These are phyloP conservation scores for Penicillium pancosmium DNA, from an alignment of 495 filamentous ascomycete species.

Conservation along the genomic window DNA sequence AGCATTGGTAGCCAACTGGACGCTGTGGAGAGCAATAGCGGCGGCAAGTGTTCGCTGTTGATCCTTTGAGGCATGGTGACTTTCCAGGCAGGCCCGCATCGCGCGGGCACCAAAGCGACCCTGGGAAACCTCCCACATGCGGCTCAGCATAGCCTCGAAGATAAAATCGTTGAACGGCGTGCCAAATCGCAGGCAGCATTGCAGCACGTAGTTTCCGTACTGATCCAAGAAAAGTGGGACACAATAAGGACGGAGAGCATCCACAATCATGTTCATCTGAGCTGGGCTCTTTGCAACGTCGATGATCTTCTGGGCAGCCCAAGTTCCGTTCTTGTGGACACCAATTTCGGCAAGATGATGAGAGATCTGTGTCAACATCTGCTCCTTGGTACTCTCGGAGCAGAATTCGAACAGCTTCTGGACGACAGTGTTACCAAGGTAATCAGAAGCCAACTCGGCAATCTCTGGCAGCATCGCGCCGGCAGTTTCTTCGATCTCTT, in stretches of 20 bases:
- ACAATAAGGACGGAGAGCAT: conserved; percentile 80
- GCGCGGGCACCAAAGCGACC: conserved; percentile 93
- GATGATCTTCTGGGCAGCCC: conserved; percentile 99
- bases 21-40: conserved; percentile 92
- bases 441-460: conserved; percentile 90
- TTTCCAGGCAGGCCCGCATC: conserved; percentile 96
- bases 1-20: conserved; percentile 93
- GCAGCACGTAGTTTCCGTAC: conserved; percentile 97
- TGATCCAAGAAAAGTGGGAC: conserved; percentile 94
- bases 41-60: conserved; percentile 95
- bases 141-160: conserved; percentile 94
- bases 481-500: conserved; percentile 92
- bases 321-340: conserved; percentile 98
- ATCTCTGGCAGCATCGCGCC: conserved; percentile 93
- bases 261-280: conserved; percentile 83
- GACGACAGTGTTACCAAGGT: conserved; percentile 98
- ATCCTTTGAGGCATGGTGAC: conserved; percentile 91
- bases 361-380: conserved; percentile 85
- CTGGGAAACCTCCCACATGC: conserved; percentile 93
- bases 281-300: conserved; percentile 84
- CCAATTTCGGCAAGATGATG: conserved; percentile 96
- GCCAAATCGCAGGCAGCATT: conserved; percentile 91
- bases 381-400: conserved; percentile 84
- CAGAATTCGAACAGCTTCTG: conserved; percentile 98
- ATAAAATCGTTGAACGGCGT: conserved; percentile 92